These are phyloP conservation scores for Tanacetum coccineum DNA, from an alignment of 129 eudicot species.

Conservation along the genomic window DNA sequence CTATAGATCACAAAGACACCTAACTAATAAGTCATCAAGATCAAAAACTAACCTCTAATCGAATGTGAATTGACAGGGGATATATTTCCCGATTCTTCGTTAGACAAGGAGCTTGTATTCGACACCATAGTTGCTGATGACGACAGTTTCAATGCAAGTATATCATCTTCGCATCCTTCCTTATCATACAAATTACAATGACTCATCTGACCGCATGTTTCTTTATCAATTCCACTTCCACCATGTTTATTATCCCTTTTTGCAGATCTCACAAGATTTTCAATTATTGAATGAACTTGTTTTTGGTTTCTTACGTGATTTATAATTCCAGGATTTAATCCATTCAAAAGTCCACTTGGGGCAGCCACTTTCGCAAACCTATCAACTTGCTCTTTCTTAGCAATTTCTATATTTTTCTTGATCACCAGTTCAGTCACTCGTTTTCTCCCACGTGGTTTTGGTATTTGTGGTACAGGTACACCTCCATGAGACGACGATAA, in stretches of 20 bases:
- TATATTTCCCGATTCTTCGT: constrained; percentile 57
- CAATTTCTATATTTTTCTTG: constrained; percentile 75
- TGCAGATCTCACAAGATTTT: constrained; percentile 74
- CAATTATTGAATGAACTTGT: constrained; percentile 92
- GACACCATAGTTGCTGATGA: constrained; percentile 36
- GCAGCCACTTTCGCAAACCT: constrained; percentile 86
- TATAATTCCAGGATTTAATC: constrained; percentile 83
- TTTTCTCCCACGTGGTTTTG: constrained; percentile 60
- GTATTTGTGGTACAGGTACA: constrained; percentile 44
- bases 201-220: constrained; percentile 11
- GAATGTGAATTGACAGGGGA: constrained; percentile 64
- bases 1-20: background rate
- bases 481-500: constrained; percentile 61
- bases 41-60: constrained; percentile 49
- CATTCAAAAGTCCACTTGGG: constrained; percentile 89
- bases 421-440: constrained; percentile 46
- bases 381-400: constrained; percentile 80
- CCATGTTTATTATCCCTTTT: constrained; percentile 34
- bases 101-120: constrained; percentile 45
- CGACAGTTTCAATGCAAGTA: constrained; percentile 52
- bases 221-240: constrained; percentile 25
- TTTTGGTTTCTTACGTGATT: constrained; percentile 91
- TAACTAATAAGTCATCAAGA: constrained; percentile 8
- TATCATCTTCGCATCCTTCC: constrained; percentile 40
- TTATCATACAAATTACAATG: constrained; percentile 17